Base-by-base conservation (phyloP, 192 early-diverging fungal genomes). In the Backusella sp. region DNA sequence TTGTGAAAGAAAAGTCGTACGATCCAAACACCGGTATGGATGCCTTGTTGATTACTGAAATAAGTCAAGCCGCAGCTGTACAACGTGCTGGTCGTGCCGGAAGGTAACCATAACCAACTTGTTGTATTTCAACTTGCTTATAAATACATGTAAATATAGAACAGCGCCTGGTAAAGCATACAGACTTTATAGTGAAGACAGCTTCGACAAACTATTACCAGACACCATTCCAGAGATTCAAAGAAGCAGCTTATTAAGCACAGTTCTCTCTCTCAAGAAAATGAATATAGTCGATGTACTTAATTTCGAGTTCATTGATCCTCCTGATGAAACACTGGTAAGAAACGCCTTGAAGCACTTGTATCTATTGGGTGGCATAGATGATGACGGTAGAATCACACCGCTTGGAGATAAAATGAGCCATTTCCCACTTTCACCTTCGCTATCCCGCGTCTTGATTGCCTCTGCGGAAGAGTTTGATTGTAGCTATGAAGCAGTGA, bases 181-280 rank as follows among this genome's bases (percentile, higher is more conserved):
- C 80, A 89, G 98, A 15, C 80, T 99, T 26, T 99, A 95, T 80
- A 96, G 91, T 11, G 92, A 94, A 70, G 84, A 92, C 14, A 94
- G 93, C 1, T 98, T 88, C 74, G 90, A 95, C 44, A 92, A 94
- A 70, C 91, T 98, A 92, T 91, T 91, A 56, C 81, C 86, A 6
- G 94, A 94, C 77, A 96, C 92, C 34, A 91, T 98, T 37, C 98
- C 98, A 2, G 98, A 98, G 83, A 98, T 99, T 68, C 95, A 97
- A 86, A 86, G 97, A n/a, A 95, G 94, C 68, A 97, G 96, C 78
- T 82, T 99, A 56, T 84, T 96, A 23, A 92, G 94, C 36, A 96
- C 94, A 26, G 94, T 98, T 11, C 83, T 99, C 9, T 86, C 92
- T 39, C 89, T 99, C 26, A 99, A 99, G 79, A 92, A 91, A 23